A percentile compares a stretch with the other conserved stretches of the same genome.
phyloP scores from a whole-genome alignment of 2,329 filamentous ascomycete genomes.

The Mycocentrospora acerina region DNA sequence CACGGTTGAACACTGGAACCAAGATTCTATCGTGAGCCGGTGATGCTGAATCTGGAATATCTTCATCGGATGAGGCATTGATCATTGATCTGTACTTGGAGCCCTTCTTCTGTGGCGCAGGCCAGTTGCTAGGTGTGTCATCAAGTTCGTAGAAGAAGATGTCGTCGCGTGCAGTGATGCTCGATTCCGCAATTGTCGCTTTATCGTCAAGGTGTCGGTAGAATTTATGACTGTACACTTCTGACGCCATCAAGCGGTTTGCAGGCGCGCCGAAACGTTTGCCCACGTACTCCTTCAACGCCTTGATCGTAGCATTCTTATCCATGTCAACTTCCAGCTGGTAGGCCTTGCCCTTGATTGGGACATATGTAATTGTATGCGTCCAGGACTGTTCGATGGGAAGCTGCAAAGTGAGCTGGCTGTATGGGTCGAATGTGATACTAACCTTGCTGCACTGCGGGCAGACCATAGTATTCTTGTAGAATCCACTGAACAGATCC shows the following conservation, averaged over 20 bases:
- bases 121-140: conserved; percentile 74
- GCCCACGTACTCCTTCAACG: conserved; percentile 65
- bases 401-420: conserved; percentile 86
- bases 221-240: conserved; percentile 81
- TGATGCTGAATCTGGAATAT: conserved; percentile 58
- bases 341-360: conserved; percentile 70
- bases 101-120: conserved; percentile 55
- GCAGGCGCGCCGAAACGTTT: conserved; percentile 56
- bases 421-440: conserved; percentile 98
- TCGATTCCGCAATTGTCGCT: conserved; percentile 65
- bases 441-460: conserved; percentile 91
- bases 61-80: conserved; percentile 46
- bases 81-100: conserved; percentile 50
- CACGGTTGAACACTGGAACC: conserved; percentile 71
- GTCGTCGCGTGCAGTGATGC: conserved; percentile 63
- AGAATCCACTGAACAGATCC: conserved; percentile 91
- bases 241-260: conserved; percentile 72
- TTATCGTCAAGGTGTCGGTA: conserved; percentile 81
- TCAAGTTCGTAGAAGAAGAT: conserved; percentile 79
- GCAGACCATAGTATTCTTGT: conserved; percentile 95
- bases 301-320: conserved; percentile 69
- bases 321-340: conserved; percentile 77
- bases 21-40: conserved; percentile 65
- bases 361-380: conserved; percentile 74
- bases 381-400: conserved; percentile 83